phyloP scores from a whole-genome alignment of 2,329 filamentous ascomycete genomes.

The Fusarium coffeatum region DNA sequence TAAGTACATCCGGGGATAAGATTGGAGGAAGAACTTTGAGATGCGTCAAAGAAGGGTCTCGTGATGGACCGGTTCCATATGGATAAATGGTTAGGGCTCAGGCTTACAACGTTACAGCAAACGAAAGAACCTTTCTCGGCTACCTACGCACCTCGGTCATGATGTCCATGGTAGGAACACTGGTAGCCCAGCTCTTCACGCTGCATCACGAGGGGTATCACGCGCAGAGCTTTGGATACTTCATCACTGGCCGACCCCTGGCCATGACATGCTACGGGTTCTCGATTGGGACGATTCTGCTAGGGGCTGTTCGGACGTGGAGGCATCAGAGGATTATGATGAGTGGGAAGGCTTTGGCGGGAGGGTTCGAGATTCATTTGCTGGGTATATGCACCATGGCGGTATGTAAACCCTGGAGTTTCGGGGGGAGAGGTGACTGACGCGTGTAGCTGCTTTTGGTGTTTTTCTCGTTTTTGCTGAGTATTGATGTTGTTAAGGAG shows the following conservation, averaged over 20 bases:
- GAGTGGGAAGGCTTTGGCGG: constrained; percentile 47
- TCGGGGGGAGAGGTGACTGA: constrained; percentile 7
- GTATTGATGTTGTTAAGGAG: constrained; percentile 38
- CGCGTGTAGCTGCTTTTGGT: constrained; percentile 34
- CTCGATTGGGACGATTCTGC: constrained; percentile 52
- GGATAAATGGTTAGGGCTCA: neutral
- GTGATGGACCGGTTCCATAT: constrained; percentile 2
- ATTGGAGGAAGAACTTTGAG: constrained; percentile 29
- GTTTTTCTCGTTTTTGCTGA: constrained; percentile 41
- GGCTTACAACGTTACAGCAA: constrained; percentile 60
- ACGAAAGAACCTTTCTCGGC: constrained; percentile 79
- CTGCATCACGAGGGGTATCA: constrained; percentile 52
- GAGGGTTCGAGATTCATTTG: constrained; percentile 48
- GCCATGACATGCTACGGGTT: constrained; percentile 55
- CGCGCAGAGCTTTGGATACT: constrained; percentile 65
- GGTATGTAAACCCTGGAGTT: constrained; percentile 16
- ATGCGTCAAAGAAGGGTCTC: constrained; percentile 2
- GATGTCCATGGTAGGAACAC: constrained; percentile 74
- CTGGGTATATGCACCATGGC: constrained; percentile 35
- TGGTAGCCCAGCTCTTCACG: constrained; percentile 75
- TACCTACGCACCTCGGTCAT: constrained; percentile 77
- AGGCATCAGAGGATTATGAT: constrained; percentile 49
- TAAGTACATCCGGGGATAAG: constrained; percentile 28
- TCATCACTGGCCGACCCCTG: constrained; percentile 70
- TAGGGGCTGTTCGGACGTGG: constrained; percentile 50